Base-by-base conservation (phyloP, 2,329 filamentous ascomycete genomes). In the Lachnellula cervina region DNA sequence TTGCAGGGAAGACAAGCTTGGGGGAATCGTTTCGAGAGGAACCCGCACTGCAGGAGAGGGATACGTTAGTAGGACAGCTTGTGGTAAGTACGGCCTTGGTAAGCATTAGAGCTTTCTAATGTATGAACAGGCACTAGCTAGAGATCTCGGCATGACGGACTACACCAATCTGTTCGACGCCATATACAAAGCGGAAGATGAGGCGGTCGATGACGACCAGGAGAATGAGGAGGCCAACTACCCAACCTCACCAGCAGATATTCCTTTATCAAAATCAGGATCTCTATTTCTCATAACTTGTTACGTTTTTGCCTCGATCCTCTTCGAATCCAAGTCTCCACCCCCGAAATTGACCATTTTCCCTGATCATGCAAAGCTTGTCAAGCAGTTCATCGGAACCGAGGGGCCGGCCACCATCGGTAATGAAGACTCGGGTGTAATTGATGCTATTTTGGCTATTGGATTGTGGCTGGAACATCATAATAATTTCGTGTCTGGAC, bases 11-110 rank as follows among this genome's bases (percentile, higher is more conserved):
- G 56, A 76, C 75, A 62, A 89, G 84, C 2, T 77, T 83, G 62
- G 78, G 82, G 48, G 80, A 84, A 60, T 78, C 80, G 4, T 92
- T 88, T 64, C 81, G 83, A 45, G 77, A 86, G 43, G 80, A 88
- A 14, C 77, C 84, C 42, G 73, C 78, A 42, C 71, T 90, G 34
- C 78, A 83, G 56, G 80, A 80, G 16, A 77, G 82, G 56, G 83
- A 89, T 59, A 80, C 81, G 6, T 79, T 88, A 47, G 78, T 89
- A n/a, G 88, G 88, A 0, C 85, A 91, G 66, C 72, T 92, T 23
- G 84, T 85, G 59, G 83, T 86, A 72, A 70, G 80, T 76, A 23
- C 21, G 13, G n/a, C 50, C 2, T 44, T 54, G 28, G 44, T 35
- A 45, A 49, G 47, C 0, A 17, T 21, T 25, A 62, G 67, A 25